These are phyloP conservation scores for Wickerhamomyces subpelliculosus DNA, from an alignment of 805 yeast species.

Conservation along the genomic window DNA sequence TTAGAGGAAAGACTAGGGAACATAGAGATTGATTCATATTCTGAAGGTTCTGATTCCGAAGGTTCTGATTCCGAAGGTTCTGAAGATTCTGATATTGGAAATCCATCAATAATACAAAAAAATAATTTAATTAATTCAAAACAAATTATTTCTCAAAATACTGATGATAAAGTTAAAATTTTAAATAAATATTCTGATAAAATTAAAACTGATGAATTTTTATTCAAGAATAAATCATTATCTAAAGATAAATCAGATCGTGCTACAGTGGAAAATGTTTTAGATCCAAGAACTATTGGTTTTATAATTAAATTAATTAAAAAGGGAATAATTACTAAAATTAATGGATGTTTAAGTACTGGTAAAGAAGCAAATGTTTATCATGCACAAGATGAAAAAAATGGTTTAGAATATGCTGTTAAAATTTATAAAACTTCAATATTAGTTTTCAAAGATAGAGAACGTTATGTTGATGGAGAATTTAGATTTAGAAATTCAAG, in stretches of 20 bases:
- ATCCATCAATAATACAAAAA: neutral
- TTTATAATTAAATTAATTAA: slow-evolving; percentile 77
- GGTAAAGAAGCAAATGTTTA: slow-evolving; percentile 99
- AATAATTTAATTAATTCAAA: slow-evolving; percentile 2
- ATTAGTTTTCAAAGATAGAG: slow-evolving; percentile 93
- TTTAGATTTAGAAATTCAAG: slow-evolving; percentile 84
- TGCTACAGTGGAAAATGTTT: slow-evolving; percentile 94
- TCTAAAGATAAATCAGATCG: slow-evolving; percentile 83
- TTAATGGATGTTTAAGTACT: slow-evolving; percentile 91
- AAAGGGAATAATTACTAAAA: slow-evolving; percentile 74
- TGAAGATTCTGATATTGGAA: neutral
- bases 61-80: slow-evolving; percentile 8
- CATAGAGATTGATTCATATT: neutral
- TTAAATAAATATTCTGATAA: slow-evolving; percentile 57
- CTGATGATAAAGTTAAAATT: slow-evolving; percentile 37
- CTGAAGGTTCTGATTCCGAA: slow-evolving; percentile 4
- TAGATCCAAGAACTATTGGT: slow-evolving; percentile 88
- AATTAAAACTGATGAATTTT: slow-evolving; percentile 56
- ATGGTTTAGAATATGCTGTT: slow-evolving; percentile 65
- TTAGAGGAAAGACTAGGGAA: slow-evolving; percentile 5
- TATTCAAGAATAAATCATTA: slow-evolving; percentile 47
- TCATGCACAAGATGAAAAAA: slow-evolving; percentile 50
- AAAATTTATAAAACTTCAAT: slow-evolving; percentile 96
- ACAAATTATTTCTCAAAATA: too few species aligned
- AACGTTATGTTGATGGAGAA: slow-evolving; percentile 94